These are phyloP conservation scores for Luzula sylvatica DNA, from an alignment of 176 grass and related monocot genomes.

Conservation along the genomic window DNA sequence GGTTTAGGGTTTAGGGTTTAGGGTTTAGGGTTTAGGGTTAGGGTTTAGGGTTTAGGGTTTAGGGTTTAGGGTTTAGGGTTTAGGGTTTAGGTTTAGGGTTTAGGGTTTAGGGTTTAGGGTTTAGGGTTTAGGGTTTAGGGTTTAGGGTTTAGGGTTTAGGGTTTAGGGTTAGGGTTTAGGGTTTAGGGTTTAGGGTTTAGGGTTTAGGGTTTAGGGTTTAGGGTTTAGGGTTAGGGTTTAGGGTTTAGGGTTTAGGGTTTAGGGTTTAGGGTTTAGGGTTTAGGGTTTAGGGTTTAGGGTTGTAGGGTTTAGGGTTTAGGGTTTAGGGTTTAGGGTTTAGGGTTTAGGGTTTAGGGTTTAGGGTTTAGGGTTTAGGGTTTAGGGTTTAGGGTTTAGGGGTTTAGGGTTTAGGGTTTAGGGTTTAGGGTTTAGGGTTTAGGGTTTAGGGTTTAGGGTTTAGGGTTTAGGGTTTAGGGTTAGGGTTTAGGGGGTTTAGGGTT, in stretches of 20 bases:
- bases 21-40: constrained; percentile 1
- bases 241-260: constrained; percentile 3
- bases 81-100: background rate
- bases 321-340: constrained; percentile 16
- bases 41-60: background rate
- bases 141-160: constrained; percentile 8
- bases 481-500: constrained; percentile 7
- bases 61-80: constrained; percentile 3
- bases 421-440: background rate
- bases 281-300: constrained; percentile 18
- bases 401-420: background rate
- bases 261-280: constrained; percentile 17
- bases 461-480: background rate
- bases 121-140: background rate
- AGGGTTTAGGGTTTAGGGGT: constrained; percentile 7
- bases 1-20: constrained; percentile 3
- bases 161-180: constrained; percentile 2
- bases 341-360: constrained; percentile 11
- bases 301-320: constrained; percentile 15
- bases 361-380: constrained; percentile 9
- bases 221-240: background rate
- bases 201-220: background rate
- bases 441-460: background rate
- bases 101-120: background rate
- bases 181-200: background rate